A percentile compares a stretch with the other conserved stretches of the same genome.
Evolutionary conservation across 768 basidiomycete genomes (phyloP).

Genomic region (Leucocoprinus leucothites): DNA sequence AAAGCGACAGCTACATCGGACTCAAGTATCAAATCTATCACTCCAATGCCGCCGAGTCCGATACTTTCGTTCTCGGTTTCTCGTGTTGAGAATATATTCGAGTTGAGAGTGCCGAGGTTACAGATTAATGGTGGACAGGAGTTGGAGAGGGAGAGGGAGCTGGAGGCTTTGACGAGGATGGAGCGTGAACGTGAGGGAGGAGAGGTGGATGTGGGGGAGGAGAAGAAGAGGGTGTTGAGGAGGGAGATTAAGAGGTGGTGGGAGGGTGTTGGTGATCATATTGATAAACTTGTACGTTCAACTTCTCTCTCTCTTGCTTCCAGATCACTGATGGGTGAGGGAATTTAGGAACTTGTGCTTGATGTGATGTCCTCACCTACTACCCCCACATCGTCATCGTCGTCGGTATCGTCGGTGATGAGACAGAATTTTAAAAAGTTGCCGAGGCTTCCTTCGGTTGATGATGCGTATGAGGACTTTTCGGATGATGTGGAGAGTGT

Average conservation of each 20-base stretch:
- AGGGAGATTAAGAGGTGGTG: slow-evolving; percentile 66
- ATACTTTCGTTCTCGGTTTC: slow-evolving; percentile 48
- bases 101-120: slow-evolving; percentile 56
- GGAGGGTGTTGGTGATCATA: slow-evolving; percentile 57
- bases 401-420: too few relatives aligned
- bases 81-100: slow-evolving; percentile 52
- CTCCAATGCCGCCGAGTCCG: slow-evolving; percentile 18
- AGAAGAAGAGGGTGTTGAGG: slow-evolving; percentile 42
- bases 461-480: slow-evolving; percentile 46
- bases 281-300: slow-evolving; percentile 54
- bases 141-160: slow-evolving; percentile 16
- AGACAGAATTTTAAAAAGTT: slow-evolving; percentile 39
- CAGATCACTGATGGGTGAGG: neutral
- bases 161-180: slow-evolving; percentile 2
- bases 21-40: too few relatives aligned
- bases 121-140: slow-evolving; percentile 42
- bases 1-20: too few relatives aligned
- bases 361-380: neutral
- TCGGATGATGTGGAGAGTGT: slow-evolving; percentile 5
- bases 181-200: neutral
- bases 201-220: neutral
- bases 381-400: too few relatives aligned
- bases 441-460: slow-evolving; percentile 56
- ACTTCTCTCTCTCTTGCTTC: neutral
- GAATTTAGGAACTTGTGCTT: neutral